Conservation (phyloP, 495 filamentous ascomycete species). For the Usnea hakonensis region DNA sequence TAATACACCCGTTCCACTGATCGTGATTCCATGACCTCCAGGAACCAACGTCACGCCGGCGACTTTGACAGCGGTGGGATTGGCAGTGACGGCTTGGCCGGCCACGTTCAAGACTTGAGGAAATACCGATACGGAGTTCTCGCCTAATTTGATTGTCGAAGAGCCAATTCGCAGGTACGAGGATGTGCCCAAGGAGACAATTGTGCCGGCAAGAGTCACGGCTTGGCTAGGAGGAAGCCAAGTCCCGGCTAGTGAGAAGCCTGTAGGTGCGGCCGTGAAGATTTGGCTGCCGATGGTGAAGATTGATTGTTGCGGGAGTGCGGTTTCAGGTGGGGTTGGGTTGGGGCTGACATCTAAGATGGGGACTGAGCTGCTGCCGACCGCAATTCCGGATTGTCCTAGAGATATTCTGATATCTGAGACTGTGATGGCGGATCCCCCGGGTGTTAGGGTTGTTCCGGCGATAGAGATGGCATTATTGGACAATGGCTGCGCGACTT, state of each 20-base stretch:
- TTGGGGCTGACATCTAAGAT: neutral
- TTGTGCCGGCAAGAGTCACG: neutral
- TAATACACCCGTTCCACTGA: neutral
- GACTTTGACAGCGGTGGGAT: neutral
- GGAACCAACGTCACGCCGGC: neutral
- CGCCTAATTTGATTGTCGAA: neutral
- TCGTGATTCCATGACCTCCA: neutral
- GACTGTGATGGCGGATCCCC: neutral
- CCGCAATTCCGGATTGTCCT: neutral
- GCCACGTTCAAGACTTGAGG: neutral
- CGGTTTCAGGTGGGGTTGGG: neutral
- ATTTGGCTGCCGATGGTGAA: neutral
- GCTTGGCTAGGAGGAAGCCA: neutral
- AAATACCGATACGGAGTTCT: neutral
- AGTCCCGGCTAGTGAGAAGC: neutral
- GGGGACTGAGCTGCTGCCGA: no score
- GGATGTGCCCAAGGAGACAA: neutral
- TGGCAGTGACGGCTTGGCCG: neutral
- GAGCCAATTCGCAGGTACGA: neutral
- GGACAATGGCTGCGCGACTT: neutral
- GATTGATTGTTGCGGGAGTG: neutral
- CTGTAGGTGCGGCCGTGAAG: neutral
- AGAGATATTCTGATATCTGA: neutral
- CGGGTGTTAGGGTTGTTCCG: neutral
- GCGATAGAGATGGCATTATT: conserved; percentile 3